Base-by-base conservation (phyloP, 805 yeast genomes). In the Saccharomycopsis javanensis region DNA sequence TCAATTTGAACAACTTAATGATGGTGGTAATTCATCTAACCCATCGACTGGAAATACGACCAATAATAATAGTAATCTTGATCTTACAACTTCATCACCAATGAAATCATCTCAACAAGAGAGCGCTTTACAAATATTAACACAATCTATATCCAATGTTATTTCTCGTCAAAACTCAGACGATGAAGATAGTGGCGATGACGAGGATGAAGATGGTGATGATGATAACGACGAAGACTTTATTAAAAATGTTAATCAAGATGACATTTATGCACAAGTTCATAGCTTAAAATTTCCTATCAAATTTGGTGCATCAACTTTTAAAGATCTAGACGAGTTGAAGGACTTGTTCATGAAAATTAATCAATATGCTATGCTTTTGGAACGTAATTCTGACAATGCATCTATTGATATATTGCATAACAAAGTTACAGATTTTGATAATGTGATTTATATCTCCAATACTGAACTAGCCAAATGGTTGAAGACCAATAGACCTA, bases 161-260 rank as follows among this genome's bases (percentile, higher is more conserved):
- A 50, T 60, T n/a, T 57, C 61, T 31, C 31, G 59, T 15, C 59
- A 60, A 38, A 57, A 57, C 34, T 54, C 58, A 13, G 61, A 59
- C 33, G 61, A 59, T 46, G 61, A 58, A 31, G 52, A 25, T 27
- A 34, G 38, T 20, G 55, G n/a, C 31, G 55, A 56, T 18, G 51
- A 51, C 11, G 37, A 45, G 15, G 57, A 50, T n/a, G 53, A 46
- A 31, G 50, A 38, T 18, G 34, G n/a, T 31, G 55, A 50, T 35
- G 20, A 27, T 5, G 55, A 37, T 33, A n/a, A 42, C 2, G 56
- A 50, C 13, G 56, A 50, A 45, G 55, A 46, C 25, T 48, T 35
- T 18, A 5, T 31, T 31, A 50, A 54, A 15, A 28, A 34, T 35
- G 51, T n/a, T n/a, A n/a, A n/a, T n/a, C n/a, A n/a, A n/a, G n/a